These are phyloP conservation scores for Tillandsia fasciculata DNA, from an alignment of 176 grass and related monocot genomes.

Conservation along the genomic window DNA sequence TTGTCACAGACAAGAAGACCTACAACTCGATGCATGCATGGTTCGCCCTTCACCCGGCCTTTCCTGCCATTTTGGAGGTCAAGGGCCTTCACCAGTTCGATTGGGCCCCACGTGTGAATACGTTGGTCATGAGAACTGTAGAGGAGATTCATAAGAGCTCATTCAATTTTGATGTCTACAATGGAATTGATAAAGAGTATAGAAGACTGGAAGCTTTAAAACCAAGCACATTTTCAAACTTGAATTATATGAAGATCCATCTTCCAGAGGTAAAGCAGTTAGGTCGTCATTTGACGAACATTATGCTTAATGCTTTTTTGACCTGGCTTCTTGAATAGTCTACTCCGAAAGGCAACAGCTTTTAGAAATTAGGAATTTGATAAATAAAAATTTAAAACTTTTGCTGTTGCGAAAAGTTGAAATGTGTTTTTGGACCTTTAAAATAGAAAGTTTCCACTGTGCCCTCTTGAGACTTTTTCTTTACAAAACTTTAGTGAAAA, in stretches of 20 bases:
- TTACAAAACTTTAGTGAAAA: too few relatives aligned
- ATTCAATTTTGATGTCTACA: slow-evolving; percentile 14
- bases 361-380: too few relatives aligned
- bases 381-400: too few relatives aligned
- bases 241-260: slow-evolving; percentile 94
- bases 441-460: too few relatives aligned
- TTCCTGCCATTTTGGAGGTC: slow-evolving; percentile 69
- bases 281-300: too few relatives aligned
- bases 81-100: slow-evolving; percentile 90
- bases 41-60: slow-evolving; percentile 62
- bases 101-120: slow-evolving; percentile 31
- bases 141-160: slow-evolving; percentile 54
- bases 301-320: neutral
- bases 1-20: slow-evolving; percentile 89
- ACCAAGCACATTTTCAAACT: slow-evolving; percentile 58
- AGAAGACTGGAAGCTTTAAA: slow-evolving; percentile 49
- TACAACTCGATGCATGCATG: slow-evolving; percentile 84
- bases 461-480: too few relatives aligned
- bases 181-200: slow-evolving; percentile 24
- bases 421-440: too few relatives aligned
- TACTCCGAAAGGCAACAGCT: too few relatives aligned
- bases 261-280: slow-evolving; percentile 61
- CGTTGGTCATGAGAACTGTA: slow-evolving; percentile 60
- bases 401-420: too few relatives aligned
- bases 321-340: neutral